phyloP scores from a whole-genome alignment of 2,329 filamentous ascomycete species.

The Talaromyces islandicus region DNA sequence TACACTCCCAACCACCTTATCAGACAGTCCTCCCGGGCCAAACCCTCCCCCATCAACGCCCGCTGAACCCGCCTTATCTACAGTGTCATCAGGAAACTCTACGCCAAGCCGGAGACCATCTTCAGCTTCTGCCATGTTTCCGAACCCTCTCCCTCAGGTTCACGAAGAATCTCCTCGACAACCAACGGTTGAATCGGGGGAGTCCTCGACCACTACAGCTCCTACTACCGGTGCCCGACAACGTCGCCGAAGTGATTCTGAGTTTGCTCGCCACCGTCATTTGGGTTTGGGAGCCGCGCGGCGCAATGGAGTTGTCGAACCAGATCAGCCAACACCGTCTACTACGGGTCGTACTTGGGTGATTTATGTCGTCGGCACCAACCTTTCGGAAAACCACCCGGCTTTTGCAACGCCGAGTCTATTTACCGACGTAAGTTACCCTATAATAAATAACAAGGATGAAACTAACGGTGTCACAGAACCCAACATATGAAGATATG shows the following conservation, averaged over 20 bases:
- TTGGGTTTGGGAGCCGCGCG: constrained; percentile 57
- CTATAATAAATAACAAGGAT: background rate
- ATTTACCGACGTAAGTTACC: constrained; percentile 56
- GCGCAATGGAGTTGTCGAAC: constrained; percentile 59
- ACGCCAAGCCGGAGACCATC: constrained; percentile 44
- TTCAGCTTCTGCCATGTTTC: constrained; percentile 39
- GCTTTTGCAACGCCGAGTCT: constrained; percentile 64
- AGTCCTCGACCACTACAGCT: constrained; percentile 31
- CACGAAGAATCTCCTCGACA: constrained; percentile 33
- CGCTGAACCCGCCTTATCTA: constrained; percentile 52
- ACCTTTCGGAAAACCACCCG: constrained; percentile 64
- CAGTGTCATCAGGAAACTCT: constrained; percentile 48
- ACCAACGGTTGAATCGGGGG: constrained; percentile 32
- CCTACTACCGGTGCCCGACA: constrained; percentile 42
- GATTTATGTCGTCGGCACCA: constrained; percentile 66
- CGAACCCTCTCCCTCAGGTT: constrained; percentile 31
- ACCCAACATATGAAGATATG: constrained; percentile 68
- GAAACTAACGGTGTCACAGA: constrained; percentile 23
- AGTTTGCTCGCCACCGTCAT: constrained; percentile 50
- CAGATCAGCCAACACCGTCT: constrained; percentile 43
- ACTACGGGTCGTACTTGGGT: constrained; percentile 59
- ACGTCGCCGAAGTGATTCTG: constrained; percentile 54
- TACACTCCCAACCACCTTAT: constrained; percentile 39
- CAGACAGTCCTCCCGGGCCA: constrained; percentile 54
- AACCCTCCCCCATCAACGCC: constrained; percentile 59